Evolutionary conservation across 78 protist species (phyloP), one percentile per base, ranked within the genome.

Genomic region (Dictyostelium brefeldianum): DNA sequence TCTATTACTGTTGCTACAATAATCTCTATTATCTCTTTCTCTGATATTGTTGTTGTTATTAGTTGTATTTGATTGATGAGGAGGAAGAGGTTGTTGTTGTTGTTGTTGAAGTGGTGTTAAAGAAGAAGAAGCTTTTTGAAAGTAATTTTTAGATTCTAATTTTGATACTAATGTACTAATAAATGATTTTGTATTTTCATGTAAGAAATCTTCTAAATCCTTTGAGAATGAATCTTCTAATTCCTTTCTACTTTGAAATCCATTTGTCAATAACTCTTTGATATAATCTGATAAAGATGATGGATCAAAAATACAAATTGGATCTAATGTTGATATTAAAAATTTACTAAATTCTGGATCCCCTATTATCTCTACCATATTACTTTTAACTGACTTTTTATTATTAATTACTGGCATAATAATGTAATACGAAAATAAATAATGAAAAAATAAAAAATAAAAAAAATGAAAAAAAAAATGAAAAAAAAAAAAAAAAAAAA

Each of bases 301-400:
- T 15, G 92, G 77, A 70, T 85, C 92, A 17, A 71, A 81, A 18
- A 77, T 83, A 46, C 78, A 57, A n/a, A 85, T 85, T 1, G 92
- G 92, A 27, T 74, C 92, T 41, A 85, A 59, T 12, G 83, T 62
- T 10, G 64, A 65, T 4, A 50, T 22, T 64, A 85, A 36, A 48
- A 74, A 85, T n/a, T 59, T 77, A 48, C 43, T 57, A 56, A 84
- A 84, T 1, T 78, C 69, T 31, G 83, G 83, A 53, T 53, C 83
- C 41, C 31, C 56, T 48, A 14, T 41, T 18, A 78, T 27, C 7
- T 56, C 27, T 53, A 14, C 69, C 54, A 41, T 54, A 0, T 27
- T 77, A 29, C 6, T 20, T 15, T 27, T 29, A n/a, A 18, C 3
- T 20, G 46, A 25, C 62, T 73, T 73, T n/a, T 69, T 25, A 25